Conservation (phyloP, 768 basidiomycete species). For the Astraeus odoratus region DNA sequence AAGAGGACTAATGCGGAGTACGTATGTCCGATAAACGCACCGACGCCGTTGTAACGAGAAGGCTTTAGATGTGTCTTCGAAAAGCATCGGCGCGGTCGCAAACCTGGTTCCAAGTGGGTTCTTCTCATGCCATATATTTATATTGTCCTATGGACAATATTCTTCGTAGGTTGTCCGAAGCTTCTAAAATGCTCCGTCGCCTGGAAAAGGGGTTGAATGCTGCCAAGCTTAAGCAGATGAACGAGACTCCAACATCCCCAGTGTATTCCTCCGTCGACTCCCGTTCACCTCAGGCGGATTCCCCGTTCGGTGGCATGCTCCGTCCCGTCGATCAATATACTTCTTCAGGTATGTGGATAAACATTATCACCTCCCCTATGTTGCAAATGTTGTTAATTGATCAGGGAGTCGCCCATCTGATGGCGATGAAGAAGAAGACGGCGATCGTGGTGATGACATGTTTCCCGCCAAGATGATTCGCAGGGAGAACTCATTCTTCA, state of each 20-base stretch:
- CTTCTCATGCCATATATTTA: neutral
- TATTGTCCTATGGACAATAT: constrained; percentile 6
- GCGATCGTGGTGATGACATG: constrained; percentile 57
- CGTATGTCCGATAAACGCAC: constrained; percentile 21
- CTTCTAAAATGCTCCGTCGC: constrained; percentile 82
- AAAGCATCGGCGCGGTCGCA: constrained; percentile 83
- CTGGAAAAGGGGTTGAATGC: constrained; percentile 77
- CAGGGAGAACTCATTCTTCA: constrained; percentile 75
- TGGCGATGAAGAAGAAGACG: constrained; percentile 59
- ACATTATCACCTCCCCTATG: neutral
- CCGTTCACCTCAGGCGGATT: constrained; percentile 17
- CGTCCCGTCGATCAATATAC: constrained; percentile 25
- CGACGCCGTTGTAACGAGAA: constrained; percentile 11
- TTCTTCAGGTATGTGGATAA: constrained; percentile 18
- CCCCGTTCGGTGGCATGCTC: constrained; percentile 24
- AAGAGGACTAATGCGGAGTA: constrained; percentile 73
- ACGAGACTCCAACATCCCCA: constrained; percentile 26
- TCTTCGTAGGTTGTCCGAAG: constrained; percentile 65
- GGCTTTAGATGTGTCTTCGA: constrained; percentile 68
- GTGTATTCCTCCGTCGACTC: constrained; percentile 29
- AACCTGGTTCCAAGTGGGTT: constrained; percentile 81
- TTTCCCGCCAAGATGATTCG: constrained; percentile 73
- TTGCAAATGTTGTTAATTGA: constrained; percentile 8
- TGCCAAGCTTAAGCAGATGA: constrained; percentile 63
- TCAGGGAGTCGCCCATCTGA: constrained; percentile 24